Evolutionary conservation across 116 monocot species (phyloP), one percentile per base, ranked within the genome.

Genomic region (Phalaenopsis hybrid): DNA sequence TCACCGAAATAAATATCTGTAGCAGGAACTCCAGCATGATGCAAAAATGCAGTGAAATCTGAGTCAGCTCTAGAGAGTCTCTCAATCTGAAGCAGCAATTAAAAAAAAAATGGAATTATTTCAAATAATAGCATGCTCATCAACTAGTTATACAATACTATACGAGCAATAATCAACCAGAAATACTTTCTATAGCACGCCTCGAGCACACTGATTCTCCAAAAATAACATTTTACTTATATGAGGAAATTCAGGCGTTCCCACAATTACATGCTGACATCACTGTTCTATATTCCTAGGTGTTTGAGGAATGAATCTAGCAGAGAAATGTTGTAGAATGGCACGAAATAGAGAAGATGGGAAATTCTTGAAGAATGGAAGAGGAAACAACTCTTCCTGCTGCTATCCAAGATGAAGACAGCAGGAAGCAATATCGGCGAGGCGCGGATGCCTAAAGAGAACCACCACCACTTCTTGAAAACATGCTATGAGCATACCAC

Each of bases 51-150:
- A 70, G 93, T 83, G 82, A 95, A 95, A 84, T 95, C 93, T 74
- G 95, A 95, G 87, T 93, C 90, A 75, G 87, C 87, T 83, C 93
- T 91, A n/a, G 86, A 81, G 63, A 95, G 93, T 78, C 95, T 91
- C 69, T 86, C 95, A 79, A 95, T 91, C 92, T 95, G 88, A 81
- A 82, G 41, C 18, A 74, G 12, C 18, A 81, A 44, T n/a, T n/a
- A 5, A 8, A 75, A 75, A 44, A 75, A 46, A 45, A 44, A 16
- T 72, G 10, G n/a, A 21, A 63, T 63, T 5, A 63, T 23, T 23
- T 23, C 63, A n/a, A 21, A 23, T 15, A 55, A 55, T 55, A 55
- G 15, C 15, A 55, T 55, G 55, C 55, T 16, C 3, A 15, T 21
- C 21, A 63, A 25, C 63, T 23, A 5, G 5, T 23, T 6, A 8